A percentile compares a stretch with the other conserved stretches of the same genome.
These are phyloP conservation scores for Marchantia polymorpha DNA, from an alignment of 225 moss, liverwort and hornwort genomes.

Conservation along the genomic window DNA sequence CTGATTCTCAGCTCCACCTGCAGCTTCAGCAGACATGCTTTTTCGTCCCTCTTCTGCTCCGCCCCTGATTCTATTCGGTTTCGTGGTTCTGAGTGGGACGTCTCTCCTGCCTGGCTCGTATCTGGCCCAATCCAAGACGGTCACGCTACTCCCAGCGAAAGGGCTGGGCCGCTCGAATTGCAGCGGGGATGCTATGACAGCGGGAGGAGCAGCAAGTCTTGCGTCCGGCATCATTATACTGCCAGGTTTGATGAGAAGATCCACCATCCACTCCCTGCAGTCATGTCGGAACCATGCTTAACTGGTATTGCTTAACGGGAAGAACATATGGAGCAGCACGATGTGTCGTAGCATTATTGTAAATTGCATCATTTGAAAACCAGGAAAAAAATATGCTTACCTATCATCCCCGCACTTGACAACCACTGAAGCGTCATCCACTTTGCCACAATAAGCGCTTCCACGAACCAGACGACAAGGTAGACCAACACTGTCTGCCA, in stretches of 20 bases:
- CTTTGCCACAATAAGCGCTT: slow-evolving; percentile 63
- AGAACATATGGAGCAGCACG: not conserved
- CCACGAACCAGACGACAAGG: slow-evolving; percentile 90
- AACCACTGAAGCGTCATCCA: slow-evolving; percentile 79
- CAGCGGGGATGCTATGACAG: slow-evolving; percentile 78
- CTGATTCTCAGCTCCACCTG: too few species aligned
- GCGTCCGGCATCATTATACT: slow-evolving; percentile 67
- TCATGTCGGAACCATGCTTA: not conserved
- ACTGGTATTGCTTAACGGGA: not conserved
- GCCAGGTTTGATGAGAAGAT: slow-evolving; percentile 81
- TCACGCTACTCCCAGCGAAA: slow-evolving; percentile 71
- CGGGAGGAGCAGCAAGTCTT: slow-evolving; percentile 65
- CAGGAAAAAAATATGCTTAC: slow-evolving; percentile 30
- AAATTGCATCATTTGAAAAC: too few species aligned
- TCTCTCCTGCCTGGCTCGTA: slow-evolving; percentile 42
- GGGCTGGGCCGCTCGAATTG: slow-evolving; percentile 79
- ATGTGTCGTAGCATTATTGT: too few species aligned
- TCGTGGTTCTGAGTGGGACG: not conserved
- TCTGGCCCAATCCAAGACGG: slow-evolving; percentile 75
- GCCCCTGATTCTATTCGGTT: not conserved
- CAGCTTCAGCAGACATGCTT: not conserved
- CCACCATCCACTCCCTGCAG: slow-evolving; percentile 96
- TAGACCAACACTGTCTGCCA: slow-evolving; percentile 93
- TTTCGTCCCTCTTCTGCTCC: not conserved
- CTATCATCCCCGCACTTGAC: slow-evolving; percentile 81